Evolutionary conservation across 495 filamentous ascomycete species (phyloP).

Genomic region (Trichoderma erinaceum): DNA sequence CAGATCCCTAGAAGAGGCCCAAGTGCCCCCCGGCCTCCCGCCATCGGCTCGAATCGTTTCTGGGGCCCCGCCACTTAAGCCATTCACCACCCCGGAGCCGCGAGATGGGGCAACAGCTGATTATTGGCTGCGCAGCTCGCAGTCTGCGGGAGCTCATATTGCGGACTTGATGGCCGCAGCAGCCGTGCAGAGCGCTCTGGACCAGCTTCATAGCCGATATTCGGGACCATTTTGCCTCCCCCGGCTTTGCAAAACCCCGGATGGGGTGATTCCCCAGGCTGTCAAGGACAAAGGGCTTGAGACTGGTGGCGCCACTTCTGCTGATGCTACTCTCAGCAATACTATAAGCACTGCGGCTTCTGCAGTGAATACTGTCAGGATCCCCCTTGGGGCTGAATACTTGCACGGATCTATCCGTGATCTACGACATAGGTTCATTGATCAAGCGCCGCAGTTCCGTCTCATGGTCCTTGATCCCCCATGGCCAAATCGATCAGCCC

Average conservation of each 20-base stretch:
- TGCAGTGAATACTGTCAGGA: background rate
- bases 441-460: slow-evolving; percentile 53
- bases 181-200: slow-evolving; percentile 35
- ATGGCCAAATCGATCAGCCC: slow-evolving; percentile 87
- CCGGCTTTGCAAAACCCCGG: slow-evolving; percentile 22
- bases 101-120: background rate
- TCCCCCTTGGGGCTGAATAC: slow-evolving; percentile 17
- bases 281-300: background rate
- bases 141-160: slow-evolving; percentile 30
- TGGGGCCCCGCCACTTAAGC: slow-evolving; percentile 27
- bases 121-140: background rate
- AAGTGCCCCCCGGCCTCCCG: slow-evolving; percentile 29
- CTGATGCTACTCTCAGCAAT: background rate
- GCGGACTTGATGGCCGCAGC: slow-evolving; percentile 41
- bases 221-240: slow-evolving; percentile 43
- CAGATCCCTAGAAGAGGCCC: slow-evolving; percentile 41
- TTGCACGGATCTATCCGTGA: slow-evolving; percentile 40
- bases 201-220: slow-evolving; percentile 28
- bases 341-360: background rate
- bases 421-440: slow-evolving; percentile 27
- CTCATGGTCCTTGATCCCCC: slow-evolving; percentile 86
- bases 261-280: background rate
- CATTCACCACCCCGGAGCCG: slow-evolving; percentile 42
- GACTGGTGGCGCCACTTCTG: background rate
- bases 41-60: slow-evolving; percentile 30